Evolutionary conservation across 192 early-diverging fungal species (phyloP).

Genomic region (Backusella liffmaniae): DNA sequence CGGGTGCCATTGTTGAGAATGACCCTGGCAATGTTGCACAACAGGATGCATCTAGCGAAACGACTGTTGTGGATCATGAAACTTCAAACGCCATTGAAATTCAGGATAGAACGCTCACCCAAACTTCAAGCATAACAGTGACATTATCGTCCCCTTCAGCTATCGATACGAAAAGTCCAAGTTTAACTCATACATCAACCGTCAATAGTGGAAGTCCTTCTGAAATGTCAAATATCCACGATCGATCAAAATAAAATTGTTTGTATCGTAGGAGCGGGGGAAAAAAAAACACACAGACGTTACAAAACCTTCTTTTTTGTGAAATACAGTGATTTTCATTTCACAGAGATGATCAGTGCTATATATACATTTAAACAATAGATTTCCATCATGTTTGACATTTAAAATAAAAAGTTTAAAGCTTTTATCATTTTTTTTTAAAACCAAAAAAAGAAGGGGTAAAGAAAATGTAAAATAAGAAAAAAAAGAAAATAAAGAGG

Average conservation of each 20-base stretch:
- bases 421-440: conserved; percentile 1
- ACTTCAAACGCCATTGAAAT: background rate
- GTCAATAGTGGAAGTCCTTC: background rate
- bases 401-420: background rate
- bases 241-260: background rate
- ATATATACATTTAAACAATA: background rate
- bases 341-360: background rate
- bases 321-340: background rate
- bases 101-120: background rate
- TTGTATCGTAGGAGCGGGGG: background rate
- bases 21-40: background rate
- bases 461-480: background rate
- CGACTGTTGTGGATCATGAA: background rate
- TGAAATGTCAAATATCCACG: background rate
- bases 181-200: no score
- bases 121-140: background rate
- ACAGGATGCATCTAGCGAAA: background rate
- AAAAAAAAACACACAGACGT: background rate
- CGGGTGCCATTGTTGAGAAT: conserved; percentile 12
- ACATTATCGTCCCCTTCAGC: background rate
- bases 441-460: background rate
- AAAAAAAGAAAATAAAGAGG: background rate
- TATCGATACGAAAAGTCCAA: background rate
- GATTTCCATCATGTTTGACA: background rate
- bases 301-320: background rate